A percentile compares a stretch with the other conserved stretches of the same genome.
Conservation (phyloP, 345 rosid species). For the Eucalyptus regnans region DNA sequence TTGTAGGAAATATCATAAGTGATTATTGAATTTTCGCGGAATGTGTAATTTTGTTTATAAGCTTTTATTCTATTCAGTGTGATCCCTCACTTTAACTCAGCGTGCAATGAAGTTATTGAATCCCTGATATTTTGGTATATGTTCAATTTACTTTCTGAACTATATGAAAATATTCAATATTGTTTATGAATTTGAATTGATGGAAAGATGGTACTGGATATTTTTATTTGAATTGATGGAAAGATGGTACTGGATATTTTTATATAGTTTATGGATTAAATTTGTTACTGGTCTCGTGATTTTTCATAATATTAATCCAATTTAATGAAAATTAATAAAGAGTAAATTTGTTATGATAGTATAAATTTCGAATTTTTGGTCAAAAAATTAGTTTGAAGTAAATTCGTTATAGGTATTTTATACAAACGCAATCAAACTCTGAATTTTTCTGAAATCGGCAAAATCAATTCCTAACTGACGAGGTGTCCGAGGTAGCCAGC, state of each 20-base stretch:
- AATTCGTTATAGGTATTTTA: accelerated
- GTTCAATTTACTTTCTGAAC: too few species aligned
- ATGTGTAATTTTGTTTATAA: neutral
- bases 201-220: accelerated
- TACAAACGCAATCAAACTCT: neutral
- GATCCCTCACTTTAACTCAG: accelerated
- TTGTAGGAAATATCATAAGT: too few species aligned
- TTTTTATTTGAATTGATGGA: too few species aligned
- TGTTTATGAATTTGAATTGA: too few species aligned
- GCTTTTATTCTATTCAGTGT: accelerated
- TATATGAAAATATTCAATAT: too few species aligned
- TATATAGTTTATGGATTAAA: too few species aligned
- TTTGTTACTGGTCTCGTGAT: accelerated
- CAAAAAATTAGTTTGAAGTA: too few species aligned
- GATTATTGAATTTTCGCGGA: accelerated
- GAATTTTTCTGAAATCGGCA: accelerated
- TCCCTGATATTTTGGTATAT: too few species aligned
- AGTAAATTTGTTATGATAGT: accelerated
- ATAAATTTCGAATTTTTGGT: too few species aligned
- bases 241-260: accelerated
- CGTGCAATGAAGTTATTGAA: too few species aligned
- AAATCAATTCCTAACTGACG: neutral
- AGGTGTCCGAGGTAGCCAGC: neutral
- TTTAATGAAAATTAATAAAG: accelerated
- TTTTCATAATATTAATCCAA: too few species aligned